Base-by-base conservation (phyloP, 768 basidiomycete genomes). In the Agrocybe pediades region DNA sequence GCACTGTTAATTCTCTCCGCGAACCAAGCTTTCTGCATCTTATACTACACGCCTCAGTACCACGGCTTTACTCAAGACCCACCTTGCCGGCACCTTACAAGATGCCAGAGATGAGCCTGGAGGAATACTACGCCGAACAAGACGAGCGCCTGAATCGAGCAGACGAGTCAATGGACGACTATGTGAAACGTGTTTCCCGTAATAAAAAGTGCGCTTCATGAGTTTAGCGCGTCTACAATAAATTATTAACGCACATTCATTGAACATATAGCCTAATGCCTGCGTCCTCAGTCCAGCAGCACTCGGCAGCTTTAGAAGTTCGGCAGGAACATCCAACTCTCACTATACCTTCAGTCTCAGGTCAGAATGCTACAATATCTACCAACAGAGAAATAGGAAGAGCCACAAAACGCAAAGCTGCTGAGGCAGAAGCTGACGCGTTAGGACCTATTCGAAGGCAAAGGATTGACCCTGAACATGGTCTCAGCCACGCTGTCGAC, bases 41-140 rank as follows among this genome's bases (percentile, higher is more conserved):
- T n/a, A n/a, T n/a, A n/a, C n/a, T n/a, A n/a, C n/a, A n/a, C n/a
- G n/a, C n/a, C n/a, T n/a, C n/a, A n/a, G n/a, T n/a, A n/a, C n/a
- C n/a, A n/a, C n/a, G n/a, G 11, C 33, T 7, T 30, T 15, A 36
- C 33, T 4, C 3, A 5, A 6, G 11, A 13, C 33, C n/a, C 33
- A 5, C n/a, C 11, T 36, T 36, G n/a, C n/a, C n/a, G n/a, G n/a
- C n/a, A 17, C 27, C 17, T 9, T 33, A 51, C 46, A 30, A 47
- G 15, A 51, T 55, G 44, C 24, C 65, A 52, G 65, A 70, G 57
- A 64, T 71, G 36, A 73, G 76, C 51, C 25, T 76, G 11, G 73
- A 82, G 9, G 65, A 68, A 1, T 85, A 83, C 56, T 86, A 80
- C 59, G 65, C 64, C 19, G 84, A 85, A 64, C 82, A 81, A 65